Evolutionary conservation across 2,329 filamentous ascomycete genomes (phyloP).

Genomic region (Endoconidiophora laricicola): DNA sequence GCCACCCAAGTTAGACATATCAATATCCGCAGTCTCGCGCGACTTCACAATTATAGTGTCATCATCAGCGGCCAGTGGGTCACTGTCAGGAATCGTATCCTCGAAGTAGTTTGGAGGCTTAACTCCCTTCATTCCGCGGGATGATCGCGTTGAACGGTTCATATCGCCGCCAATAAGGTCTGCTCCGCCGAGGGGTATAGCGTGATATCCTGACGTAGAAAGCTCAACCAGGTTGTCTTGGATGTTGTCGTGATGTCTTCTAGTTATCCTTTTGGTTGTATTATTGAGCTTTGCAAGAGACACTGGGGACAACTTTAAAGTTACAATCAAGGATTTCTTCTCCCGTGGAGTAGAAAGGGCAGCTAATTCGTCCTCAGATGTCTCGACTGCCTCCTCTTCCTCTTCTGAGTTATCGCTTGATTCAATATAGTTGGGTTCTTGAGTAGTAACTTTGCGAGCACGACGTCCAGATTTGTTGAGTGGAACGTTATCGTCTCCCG

Average conservation of each 20-base stretch:
- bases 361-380: constrained; percentile 16
- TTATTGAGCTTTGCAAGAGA: no score
- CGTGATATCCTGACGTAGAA: no score
- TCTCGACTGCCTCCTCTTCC: constrained; percentile 22
- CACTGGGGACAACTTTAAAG: constrained; percentile 23
- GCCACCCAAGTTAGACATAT: constrained; percentile 16
- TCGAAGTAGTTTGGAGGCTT: constrained; percentile 18
- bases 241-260: no score
- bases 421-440: constrained; percentile 10
- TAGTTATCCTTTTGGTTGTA: no score
- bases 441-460: constrained; percentile 29
- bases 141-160: constrained; percentile 25
- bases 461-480: constrained; percentile 32
- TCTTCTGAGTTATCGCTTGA: constrained; percentile 10
- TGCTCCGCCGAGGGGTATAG: constrained; percentile 14
- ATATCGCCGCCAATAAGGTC: constrained; percentile 17
- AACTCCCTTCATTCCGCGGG: constrained; percentile 34
- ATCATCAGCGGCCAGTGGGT: constrained; percentile 13
- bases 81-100: constrained; percentile 11
- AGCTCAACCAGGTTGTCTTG: no score
- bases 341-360: constrained; percentile 18
- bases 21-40: constrained; percentile 19
- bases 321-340: constrained; percentile 23
- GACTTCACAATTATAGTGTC: constrained; percentile 15
- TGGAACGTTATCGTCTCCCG: constrained; percentile 26